Percentiles rank a stretch among this genome's conserved stretches.
Evolutionary conservation across 2,329 filamentous ascomycete genomes (phyloP).

Genomic region (Penicillium sp.): DNA sequence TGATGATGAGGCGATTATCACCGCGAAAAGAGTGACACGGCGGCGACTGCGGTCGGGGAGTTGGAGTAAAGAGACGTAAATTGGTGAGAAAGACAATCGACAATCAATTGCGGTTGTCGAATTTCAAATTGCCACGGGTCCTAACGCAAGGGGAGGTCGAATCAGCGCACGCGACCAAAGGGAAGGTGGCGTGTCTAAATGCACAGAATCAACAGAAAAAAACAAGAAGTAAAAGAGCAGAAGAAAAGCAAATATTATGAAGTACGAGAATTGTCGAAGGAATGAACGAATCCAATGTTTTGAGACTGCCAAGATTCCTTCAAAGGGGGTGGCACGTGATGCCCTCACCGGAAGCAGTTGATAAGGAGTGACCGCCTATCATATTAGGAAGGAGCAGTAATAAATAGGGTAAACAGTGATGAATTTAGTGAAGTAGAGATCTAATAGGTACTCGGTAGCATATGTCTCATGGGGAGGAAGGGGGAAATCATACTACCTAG

Average conservation of each 20-base stretch:
- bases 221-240: neutral
- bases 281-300: neutral
- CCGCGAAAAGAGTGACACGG: slow-evolving; percentile 15
- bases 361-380: too few species aligned
- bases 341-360: too few species aligned
- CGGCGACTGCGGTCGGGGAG: neutral
- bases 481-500: too few species aligned
- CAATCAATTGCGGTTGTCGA: neutral
- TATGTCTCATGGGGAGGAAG: too few species aligned
- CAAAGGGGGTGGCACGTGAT: neutral
- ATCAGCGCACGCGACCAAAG: neutral
- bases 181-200: neutral
- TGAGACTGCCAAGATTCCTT: neutral
- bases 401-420: too few species aligned
- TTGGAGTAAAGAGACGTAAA: neutral
- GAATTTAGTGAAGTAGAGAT: too few species aligned
- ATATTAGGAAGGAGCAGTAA: too few species aligned
- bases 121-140: slow-evolving; percentile 2
- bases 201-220: neutral
- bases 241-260: neutral
- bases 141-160: neutral
- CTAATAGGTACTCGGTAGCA: too few species aligned
- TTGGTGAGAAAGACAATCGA: neutral
- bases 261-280: neutral
- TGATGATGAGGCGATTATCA: slow-evolving; percentile 6